Conservation (phyloP, 1,139 yeast species). For the Magnusiomyces suaveolens region DNA sequence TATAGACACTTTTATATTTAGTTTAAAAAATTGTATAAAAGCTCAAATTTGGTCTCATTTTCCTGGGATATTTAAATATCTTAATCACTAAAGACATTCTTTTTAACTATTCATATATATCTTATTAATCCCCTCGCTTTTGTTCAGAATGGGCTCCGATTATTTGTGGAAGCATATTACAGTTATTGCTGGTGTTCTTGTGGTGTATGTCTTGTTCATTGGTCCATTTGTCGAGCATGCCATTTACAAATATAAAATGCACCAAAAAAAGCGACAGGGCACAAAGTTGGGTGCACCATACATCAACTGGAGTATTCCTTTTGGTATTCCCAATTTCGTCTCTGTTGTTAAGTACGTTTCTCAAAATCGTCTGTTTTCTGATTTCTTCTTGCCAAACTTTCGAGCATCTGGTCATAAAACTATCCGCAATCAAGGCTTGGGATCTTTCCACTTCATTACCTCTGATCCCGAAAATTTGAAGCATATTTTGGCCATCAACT, state of each 20-base stretch:
- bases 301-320: background rate
- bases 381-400: background rate
- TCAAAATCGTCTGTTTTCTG: background rate
- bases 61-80: too few species aligned
- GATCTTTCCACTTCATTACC: slow-evolving; percentile 22
- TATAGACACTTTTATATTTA: too few species aligned
- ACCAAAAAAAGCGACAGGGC: background rate
- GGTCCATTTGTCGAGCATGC: background rate
- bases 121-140: too few species aligned
- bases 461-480: slow-evolving; percentile 41
- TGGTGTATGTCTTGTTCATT: background rate
- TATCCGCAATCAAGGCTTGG: slow-evolving; percentile 1
- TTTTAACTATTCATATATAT: too few species aligned
- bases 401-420: background rate
- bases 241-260: background rate
- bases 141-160: too few species aligned
- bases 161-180: too few species aligned
- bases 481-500: slow-evolving; percentile 33
- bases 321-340: background rate
- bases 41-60: too few species aligned
- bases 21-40: too few species aligned
- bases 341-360: background rate
- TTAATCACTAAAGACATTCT: too few species aligned
- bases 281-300: background rate
- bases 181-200: background rate